Evolutionary conservation across 2,329 filamentous ascomycete genomes (phyloP).

Genomic region (Orbilia blumenaviensis): DNA sequence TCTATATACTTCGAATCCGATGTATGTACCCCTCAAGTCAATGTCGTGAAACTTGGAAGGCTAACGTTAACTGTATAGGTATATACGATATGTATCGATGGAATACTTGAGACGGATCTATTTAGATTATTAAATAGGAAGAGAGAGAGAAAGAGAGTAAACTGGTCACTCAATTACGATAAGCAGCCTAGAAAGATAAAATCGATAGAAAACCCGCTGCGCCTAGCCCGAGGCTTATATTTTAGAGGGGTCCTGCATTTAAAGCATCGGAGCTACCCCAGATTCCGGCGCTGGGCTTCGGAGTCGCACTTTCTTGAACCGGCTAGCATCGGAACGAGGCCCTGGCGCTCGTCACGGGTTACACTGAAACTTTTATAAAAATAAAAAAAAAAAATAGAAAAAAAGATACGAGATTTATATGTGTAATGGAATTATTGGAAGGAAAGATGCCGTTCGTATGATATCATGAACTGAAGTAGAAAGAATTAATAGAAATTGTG

Average conservation of each 20-base stretch:
- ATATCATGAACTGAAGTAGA: constrained; percentile 1
- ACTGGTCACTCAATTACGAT: too few relatives aligned
- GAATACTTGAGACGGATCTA: too few relatives aligned
- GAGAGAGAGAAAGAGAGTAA: too few relatives aligned
- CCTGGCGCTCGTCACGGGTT: constrained; percentile 17
- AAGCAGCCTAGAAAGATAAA: too few relatives aligned
- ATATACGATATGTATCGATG: too few relatives aligned
- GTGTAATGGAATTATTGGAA: neutral
- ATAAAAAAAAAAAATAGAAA: neutral
- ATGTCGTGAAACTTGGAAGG: neutral
- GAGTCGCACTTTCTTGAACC: constrained; percentile 44
- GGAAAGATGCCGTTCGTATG: neutral
- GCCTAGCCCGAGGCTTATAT: constrained; percentile 23
- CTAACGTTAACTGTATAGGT: neutral
- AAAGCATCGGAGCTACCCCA: constrained; percentile 53
- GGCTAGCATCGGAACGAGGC: constrained; percentile 54
- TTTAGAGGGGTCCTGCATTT: constrained; percentile 31
- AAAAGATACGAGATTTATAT: neutral
- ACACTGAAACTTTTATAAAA: neutral
- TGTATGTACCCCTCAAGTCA: neutral
- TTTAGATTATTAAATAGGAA: too few relatives aligned
- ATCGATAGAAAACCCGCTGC: constrained; percentile 2
- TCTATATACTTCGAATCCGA: too few relatives aligned
- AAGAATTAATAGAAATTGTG: neutral
- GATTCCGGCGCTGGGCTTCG: constrained; percentile 43